Base-by-base conservation (phyloP, 106 monocot species). In the Dactylorhiza incarnata region DNA sequence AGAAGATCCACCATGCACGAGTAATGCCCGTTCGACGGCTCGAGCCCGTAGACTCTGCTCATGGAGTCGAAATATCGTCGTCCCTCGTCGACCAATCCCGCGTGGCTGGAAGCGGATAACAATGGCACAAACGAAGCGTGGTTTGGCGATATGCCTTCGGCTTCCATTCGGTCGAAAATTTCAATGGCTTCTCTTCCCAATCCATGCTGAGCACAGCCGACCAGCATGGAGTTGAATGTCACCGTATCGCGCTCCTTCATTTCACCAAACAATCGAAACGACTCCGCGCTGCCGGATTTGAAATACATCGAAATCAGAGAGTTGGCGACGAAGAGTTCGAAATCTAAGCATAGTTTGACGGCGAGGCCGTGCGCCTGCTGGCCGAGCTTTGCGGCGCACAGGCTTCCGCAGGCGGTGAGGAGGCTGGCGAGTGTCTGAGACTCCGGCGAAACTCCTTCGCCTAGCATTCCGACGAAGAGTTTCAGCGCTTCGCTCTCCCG, bases 1-100 rank as follows among this genome's bases (percentile, higher is more conserved):
- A 92, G 86, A 24, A 92, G 83, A 66, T 89, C 89, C 8, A 92
- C 89, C 62, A 89, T 81, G 44, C 89, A 92, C 1, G 86, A 83
- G 71, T 90, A 90, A 50, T 90, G 90, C 8, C 73, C 74, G 7
- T 75, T 65, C 43, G 73, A 49, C 72, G 90, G 90, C 78, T 78
- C 78, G n/a, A 89, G 71, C 3, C 78, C 75, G 37, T 84, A 86
- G 55, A 84, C 82, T 50, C 50, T 81, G 55, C 67, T 82, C 89
- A 89, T 89, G 13, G 84, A 82, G 19, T 86, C 53, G 75, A 89
- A 86, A 69, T 82, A 84, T 8, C 73, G 70, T 79, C 77, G 65
- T 5, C 84, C 89, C 62, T 86, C 79, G 13, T 82, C 75, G 3
- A 89, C 82, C 48, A 89, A 80, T 15, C 91, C 91, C n/a, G 80